These are phyloP conservation scores for Cutaneotrichosporon spelunceum DNA, from an alignment of 1,284 basidiomycete genomes.

Conservation along the genomic window DNA sequence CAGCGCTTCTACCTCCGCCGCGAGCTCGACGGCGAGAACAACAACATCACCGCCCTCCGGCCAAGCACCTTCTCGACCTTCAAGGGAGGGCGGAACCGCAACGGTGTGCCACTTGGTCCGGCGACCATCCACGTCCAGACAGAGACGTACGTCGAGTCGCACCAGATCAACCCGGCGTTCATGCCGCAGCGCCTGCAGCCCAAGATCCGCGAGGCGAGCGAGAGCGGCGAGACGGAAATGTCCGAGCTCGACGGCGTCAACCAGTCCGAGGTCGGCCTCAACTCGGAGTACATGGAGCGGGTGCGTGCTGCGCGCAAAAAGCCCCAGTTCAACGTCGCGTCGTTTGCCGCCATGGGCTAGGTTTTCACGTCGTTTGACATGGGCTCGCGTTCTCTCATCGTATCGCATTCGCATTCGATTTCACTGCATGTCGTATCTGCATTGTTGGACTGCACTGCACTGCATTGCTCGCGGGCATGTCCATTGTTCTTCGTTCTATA, in stretches of 20 bases:
- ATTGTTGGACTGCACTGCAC: neutral
- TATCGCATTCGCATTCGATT: neutral
- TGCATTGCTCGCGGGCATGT: no score
- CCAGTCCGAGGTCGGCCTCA: conserved; percentile 21
- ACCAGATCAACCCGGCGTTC: conserved; percentile 23
- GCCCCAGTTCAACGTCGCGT: conserved; percentile 11
- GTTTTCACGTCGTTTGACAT: neutral
- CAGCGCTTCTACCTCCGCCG: conserved; percentile 23
- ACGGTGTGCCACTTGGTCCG: conserved; percentile 5
- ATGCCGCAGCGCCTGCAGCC: conserved; percentile 19
- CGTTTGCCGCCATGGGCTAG: conserved; percentile 19
- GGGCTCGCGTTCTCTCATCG: no score
- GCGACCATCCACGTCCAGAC: conserved; percentile 34
- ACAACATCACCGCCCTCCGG: conserved; percentile 10
- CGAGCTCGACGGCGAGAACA: conserved; percentile 13
- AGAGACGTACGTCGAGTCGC: conserved; percentile 33
- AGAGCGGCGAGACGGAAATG: conserved; percentile 18
- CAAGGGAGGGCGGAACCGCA: conserved; percentile 9
- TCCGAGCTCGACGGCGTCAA: conserved; percentile 15
- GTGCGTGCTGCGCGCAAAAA: conserved; percentile 9
- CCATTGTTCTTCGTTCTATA: neutral
- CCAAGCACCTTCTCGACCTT: conserved; percentile 18
- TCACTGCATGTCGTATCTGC: neutral
- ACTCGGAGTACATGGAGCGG: conserved; percentile 21
- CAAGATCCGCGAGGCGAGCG: conserved; percentile 24